These are phyloP conservation scores for Penicillium atrosanguineum DNA, from an alignment of 495 filamentous ascomycete genomes.

Conservation along the genomic window DNA sequence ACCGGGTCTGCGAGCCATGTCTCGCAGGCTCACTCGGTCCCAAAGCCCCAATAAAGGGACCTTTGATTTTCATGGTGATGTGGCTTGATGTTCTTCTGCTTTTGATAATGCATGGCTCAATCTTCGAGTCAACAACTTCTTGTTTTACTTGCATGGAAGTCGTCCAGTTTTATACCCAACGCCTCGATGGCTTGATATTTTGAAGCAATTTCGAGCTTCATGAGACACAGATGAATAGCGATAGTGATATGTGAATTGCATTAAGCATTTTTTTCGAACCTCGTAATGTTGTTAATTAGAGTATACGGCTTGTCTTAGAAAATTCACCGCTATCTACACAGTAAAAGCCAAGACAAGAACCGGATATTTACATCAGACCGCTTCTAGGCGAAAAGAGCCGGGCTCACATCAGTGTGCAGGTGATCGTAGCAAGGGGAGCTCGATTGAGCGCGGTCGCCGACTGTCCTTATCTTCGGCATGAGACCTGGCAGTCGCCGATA, in stretches of 20 bases:
- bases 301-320: background rate
- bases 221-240: background rate
- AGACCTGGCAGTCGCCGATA: background rate
- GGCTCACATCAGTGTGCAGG: background rate
- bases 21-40: slow-evolving; percentile 24
- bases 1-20: slow-evolving; percentile 56
- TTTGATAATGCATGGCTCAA: background rate
- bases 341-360: background rate
- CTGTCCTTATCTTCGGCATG: background rate
- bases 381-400: background rate
- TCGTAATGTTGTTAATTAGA: background rate
- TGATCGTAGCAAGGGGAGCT: background rate
- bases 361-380: background rate
- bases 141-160: background rate
- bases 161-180: background rate
- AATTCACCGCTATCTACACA: background rate
- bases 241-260: background rate
- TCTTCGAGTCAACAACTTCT: background rate
- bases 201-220: background rate
- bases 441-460: background rate
- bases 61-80: background rate
- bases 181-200: background rate
- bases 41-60: background rate
- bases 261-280: background rate
- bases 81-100: background rate